A percentile compares a stretch with the other conserved stretches of the same genome.
phyloP scores from a whole-genome alignment of 129 eudicot genomes.

The Tanacetum coccineum region DNA sequence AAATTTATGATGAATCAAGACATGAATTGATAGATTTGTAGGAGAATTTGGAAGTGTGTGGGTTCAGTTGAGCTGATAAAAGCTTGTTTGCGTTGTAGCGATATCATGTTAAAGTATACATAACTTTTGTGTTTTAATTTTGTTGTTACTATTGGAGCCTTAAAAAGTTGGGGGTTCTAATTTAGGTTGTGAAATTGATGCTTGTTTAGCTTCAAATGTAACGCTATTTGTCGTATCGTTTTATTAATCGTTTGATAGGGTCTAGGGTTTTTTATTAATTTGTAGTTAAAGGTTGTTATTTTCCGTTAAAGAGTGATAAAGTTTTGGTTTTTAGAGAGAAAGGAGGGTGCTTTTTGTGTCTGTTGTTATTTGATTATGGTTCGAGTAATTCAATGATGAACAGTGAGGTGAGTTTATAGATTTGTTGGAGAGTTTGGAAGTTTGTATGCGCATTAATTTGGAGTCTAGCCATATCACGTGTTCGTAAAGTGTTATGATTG shows the following conservation, averaged over 20 bases:
- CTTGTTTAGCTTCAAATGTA: constrained; percentile 1
- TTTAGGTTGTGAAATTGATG: constrained; percentile 9
- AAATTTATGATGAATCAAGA: no score
- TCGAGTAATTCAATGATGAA: not conserved
- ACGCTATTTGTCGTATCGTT: not conserved
- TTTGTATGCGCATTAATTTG: not conserved
- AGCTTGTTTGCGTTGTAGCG: no score
- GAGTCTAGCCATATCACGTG: no score
- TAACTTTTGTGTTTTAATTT: not conserved
- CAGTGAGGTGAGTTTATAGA: not conserved
- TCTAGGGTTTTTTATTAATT: not conserved
- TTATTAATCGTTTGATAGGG: not conserved
- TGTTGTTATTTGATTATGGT: not conserved
- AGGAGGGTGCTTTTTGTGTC: not conserved
- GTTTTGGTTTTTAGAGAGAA: not conserved
- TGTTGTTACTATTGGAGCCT: not conserved
- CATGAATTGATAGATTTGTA: no score
- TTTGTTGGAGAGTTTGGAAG: not conserved
- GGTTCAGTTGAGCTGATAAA: no score
- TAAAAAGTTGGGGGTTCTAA: not conserved
- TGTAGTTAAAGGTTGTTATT: not conserved
- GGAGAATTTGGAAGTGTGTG: no score
- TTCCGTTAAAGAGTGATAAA: constrained; percentile 4
- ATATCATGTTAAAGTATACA: not conserved
- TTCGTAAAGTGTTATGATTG: no score